Base-by-base conservation (phyloP, 306 rosid genomes). In the Fragaria ananassa region DNA sequence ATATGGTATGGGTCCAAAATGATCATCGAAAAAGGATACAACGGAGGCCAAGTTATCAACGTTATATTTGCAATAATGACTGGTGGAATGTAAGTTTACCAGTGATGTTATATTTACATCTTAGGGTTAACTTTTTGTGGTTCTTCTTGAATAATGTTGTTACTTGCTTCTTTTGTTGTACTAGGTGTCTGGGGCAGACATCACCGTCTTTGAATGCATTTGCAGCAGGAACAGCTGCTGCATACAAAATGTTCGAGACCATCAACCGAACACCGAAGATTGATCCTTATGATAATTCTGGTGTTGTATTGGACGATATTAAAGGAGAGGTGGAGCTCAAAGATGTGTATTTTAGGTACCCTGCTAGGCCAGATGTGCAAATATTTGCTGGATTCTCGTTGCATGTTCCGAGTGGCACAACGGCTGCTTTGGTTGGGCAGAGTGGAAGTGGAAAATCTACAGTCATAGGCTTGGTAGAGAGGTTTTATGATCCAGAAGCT, bases 361-460 rank as follows among this genome's bases (percentile, higher is more conserved):
- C 98, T 68, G 89, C 98, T 0, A 85, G 97, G 79, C 89, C 89
- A 45, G 92, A 90, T 50, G 89, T 87, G 67, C 91, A 83, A 64
- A 89, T 94, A 31, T 94, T 94, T 69, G 47, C 93, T 1, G 98
- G 96, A 46, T 92, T 94, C 82, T 92, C 97, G 11, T 71, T 94
- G 50, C 21, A 29, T 73, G 92, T 92, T 71, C 84, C 92, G 1
- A 87, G 82, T 67, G 97, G 97, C 71, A 85, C 83, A 50, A 90
- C 95, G 39, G 73, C 86, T 37, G 98, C 98, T 42, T 88, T 94
- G 56, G 97, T 94, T 57, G 98, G 97, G 57, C 96, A 92, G 64
- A 94, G 98, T 65, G 98, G 98, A 60, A 94, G 98, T 47, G 98
- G 98, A 12, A 94, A 94, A 75, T 94, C 98, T 0, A 94, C 97